Evolutionary conservation across 1,139 yeast genomes (phyloP), one percentile per base, ranked within the genome.

Genomic region (Nadsonia starkeyi-henricii): DNA sequence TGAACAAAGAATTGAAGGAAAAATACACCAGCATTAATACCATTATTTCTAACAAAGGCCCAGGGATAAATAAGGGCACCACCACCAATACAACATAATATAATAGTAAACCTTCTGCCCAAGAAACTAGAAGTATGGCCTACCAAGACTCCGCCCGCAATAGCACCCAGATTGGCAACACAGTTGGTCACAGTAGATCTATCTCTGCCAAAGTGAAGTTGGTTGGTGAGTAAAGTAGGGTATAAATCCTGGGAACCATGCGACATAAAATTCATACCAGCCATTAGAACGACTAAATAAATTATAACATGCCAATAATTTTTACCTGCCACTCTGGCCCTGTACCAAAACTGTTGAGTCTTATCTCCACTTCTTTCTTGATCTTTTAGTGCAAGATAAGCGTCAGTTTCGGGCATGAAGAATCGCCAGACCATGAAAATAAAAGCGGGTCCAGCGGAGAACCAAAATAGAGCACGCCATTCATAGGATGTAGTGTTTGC

Each of bases 381-480:
- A 44, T 50, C 52, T 49, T 57, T 60, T 55, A 56, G 63, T 17
- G 60, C 60, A 41, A 64, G 66, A 63, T 72, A 79, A n/a, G 74
- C 72, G 46, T 77, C 76, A 8, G 84, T 78, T 59, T 80, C 85
- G 20, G 84, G 84, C 30, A 78, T 66, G 20, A 59, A 51, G 49
- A 72, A 53, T 62, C 88, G 73, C 73, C 79, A 78, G 39, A 66
- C 55, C 48, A 76, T 71, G 54, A 81, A 71, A 19, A 79, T 61
- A 42, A 76, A 73, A 26, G 83, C 79, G 13, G 81, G 75, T 23
- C 89, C 84, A 23, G 91, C 79, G 47, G 84, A 77, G 58, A 85
- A 82, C 88, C 93, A 84, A 63, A 79, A 81, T 54, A 84, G 69
- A 1, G 86, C 74, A 60, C 93, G 73, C 95, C 95, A 85, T 1